A percentile compares a stretch with the other conserved stretches of the same genome.
phyloP scores from a whole-genome alignment of 2,329 filamentous ascomycete genomes.

The Colletotrichum destructivum region DNA sequence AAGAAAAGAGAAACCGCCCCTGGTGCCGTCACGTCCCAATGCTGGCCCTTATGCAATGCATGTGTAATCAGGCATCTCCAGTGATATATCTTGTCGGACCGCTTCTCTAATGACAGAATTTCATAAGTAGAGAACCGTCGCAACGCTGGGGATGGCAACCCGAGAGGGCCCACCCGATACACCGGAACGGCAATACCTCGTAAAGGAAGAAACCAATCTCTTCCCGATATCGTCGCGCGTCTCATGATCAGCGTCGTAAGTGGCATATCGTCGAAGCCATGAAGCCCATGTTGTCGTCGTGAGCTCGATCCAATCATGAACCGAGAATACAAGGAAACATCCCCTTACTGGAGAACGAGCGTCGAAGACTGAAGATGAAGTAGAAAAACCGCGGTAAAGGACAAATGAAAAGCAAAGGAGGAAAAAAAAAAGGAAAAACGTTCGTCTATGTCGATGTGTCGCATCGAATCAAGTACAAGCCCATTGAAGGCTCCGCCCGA shows the following conservation, averaged over 20 bases:
- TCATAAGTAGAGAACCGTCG: not conserved
- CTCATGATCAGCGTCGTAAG: slow-evolving; percentile 39
- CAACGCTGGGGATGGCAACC: slow-evolving; percentile 1
- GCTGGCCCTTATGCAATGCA: slow-evolving; percentile 32
- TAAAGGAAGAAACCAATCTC: slow-evolving; percentile 15
- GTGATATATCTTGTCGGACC: slow-evolving; percentile 5
- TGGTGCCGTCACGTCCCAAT: slow-evolving; percentile 27
- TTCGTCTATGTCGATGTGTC: slow-evolving; percentile 43
- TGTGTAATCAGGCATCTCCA: slow-evolving; percentile 24
- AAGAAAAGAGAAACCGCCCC: slow-evolving; percentile 18
- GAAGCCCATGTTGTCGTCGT: slow-evolving; percentile 31
- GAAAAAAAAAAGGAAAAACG: slow-evolving; percentile 18
- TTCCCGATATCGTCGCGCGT: slow-evolving; percentile 29
- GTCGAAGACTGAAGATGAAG: slow-evolving; percentile 29
- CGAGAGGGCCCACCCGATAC: not conserved
- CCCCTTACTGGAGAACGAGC: slow-evolving; percentile 27
- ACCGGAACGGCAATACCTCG: slow-evolving; percentile 15
- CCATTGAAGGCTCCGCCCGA: slow-evolving; percentile 39
- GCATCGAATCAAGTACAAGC: slow-evolving; percentile 42
- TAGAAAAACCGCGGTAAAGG: slow-evolving; percentile 5
- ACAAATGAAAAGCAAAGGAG: slow-evolving; percentile 28
- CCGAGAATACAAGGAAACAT: slow-evolving; percentile 5
- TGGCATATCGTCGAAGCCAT: slow-evolving; percentile 31
- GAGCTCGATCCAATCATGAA: slow-evolving; percentile 37
- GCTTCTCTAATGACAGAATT: not conserved